Base-by-base conservation (phyloP, 192 early-diverging fungal genomes). In the Coemansia sp. region DNA sequence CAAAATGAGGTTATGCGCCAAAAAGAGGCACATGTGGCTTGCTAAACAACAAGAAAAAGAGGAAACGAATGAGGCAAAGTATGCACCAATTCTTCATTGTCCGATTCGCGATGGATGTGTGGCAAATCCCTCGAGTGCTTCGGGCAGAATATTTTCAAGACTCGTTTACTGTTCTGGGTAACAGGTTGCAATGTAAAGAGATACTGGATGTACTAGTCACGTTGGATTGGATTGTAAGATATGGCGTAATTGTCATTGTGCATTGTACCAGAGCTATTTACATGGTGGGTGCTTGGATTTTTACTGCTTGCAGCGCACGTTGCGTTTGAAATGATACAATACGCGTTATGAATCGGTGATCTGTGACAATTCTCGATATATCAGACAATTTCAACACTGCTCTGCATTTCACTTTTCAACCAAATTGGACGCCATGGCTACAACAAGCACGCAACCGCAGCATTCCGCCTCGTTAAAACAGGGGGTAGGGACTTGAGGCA, bases 1-100 rank as follows among this genome's bases (percentile, higher is more conserved):
- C 25, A 55, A 55, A 55, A 55, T 29, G 61, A 51, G 61, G 61
- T 62, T 62, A 62, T 62, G 49, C 61, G 15, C 61, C 17, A 63
- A 12, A 62, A 63, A 41, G 24, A 23, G 23, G 51, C 61, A 53
- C 11, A n/a, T 54, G 61, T 63, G 61, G 61, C 61, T 63, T 63
- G 51, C 51, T 19, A 32, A 48, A 25, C 35, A 21, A 38, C 21
- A 55, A 32, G 49, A 25, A 21, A 19, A 47, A 53, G 6, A 35
- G 14, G 32, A 43, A 32, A 27, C n/a, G 45, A 60, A 60, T 48
- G 59, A 60, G 59, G 47, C 47, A 23, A 43, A 22, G 43, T 41
- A 14, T 55, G 53, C 12, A 52, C 10, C 23, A 21, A 53, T 19
- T 52, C 23, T 53, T 53, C 24, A 45, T 45, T 45, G 41, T 45